phyloP scores from a whole-genome alignment of 345 rosid species.

The Lumnitzera racemosa region DNA sequence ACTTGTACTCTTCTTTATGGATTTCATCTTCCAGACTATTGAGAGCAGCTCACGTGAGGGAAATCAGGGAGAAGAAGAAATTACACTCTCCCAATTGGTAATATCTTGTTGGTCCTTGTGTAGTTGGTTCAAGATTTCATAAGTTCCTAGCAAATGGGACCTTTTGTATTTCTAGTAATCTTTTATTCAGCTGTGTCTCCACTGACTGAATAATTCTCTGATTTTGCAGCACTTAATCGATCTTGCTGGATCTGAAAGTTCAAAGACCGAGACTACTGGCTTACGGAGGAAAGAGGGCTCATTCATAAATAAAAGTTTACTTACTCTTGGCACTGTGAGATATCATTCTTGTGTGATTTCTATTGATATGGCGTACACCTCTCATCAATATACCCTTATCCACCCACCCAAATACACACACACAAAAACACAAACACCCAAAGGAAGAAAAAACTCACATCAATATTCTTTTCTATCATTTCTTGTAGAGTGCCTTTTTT shows the following conservation, averaged over 20 bases:
- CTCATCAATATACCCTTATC: background rate
- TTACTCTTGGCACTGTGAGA: slow-evolving; percentile 67
- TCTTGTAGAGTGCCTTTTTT: no score
- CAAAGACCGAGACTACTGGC: slow-evolving; percentile 70
- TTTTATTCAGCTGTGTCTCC: background rate
- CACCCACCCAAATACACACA: no score
- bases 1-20: background rate
- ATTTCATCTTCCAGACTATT: slow-evolving; percentile 29
- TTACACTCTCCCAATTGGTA: slow-evolving; percentile 64
- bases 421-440: no score
- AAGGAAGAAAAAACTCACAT: no score
- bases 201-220: background rate
- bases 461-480: no score
- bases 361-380: background rate
- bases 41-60: slow-evolving; percentile 56
- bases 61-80: slow-evolving; percentile 49
- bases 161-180: background rate
- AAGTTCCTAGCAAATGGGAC: background rate
- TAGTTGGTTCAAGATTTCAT: slow-evolving; percentile 5
- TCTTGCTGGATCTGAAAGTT: slow-evolving; percentile 78
- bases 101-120: slow-evolving; percentile 6
- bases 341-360: background rate
- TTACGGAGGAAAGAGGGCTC: slow-evolving; percentile 72
- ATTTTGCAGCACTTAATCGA: slow-evolving; percentile 54
- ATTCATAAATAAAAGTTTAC: slow-evolving; percentile 65